Base-by-base conservation (phyloP, 2,329 filamentous ascomycete genomes). In the Acrocalymma vagum region DNA sequence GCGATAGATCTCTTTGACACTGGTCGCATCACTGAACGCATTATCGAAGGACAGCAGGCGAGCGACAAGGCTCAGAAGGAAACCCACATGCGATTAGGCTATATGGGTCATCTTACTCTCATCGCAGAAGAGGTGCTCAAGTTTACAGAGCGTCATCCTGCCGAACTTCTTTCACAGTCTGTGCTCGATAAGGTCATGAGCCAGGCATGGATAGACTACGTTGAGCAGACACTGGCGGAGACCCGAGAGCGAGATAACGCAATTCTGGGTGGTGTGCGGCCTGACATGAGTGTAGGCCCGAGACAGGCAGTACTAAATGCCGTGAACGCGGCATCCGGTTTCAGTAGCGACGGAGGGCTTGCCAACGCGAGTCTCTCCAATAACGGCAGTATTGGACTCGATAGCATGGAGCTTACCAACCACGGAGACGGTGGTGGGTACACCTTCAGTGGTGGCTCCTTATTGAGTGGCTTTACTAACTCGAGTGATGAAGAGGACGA, bases 91-190 rank as follows among this genome's bases (percentile, higher is more conserved):
- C 87, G 94, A 32, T 85, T 97, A 69, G 94, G 94, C 26, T 99
- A 97, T 73, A 99, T 99, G 92, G 94, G 94, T 3, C 94, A 99
- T 69, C 78, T 99, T 34, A 99, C 94, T 1, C 81, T 99, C 18
- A 96, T 99, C 45, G 93, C 94, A 20, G 94, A 99, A 71, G 94
- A 99, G 71, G 94, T 99, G 13, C 91, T 97, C 65, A 99, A 97
- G 72, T 97, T 99, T 65, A 96, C 91, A 23, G 94, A 96, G 71
- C 85, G 94, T 38, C 90, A 96, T 68, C 88, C 93, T 3, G 88
- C 91, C 1, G 92, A 97, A 71, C 76, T 93, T 14, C 78, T 97
- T 8, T 94, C 91, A 1, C 86, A 90, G 47, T 79, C 81, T 9
- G 90, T 99, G 3, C 78, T 96, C 53, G 89, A 96, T 57, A 90